Conservation (phyloP, 73 alveolate genomes). For the Symbiodinium pilosum region DNA sequence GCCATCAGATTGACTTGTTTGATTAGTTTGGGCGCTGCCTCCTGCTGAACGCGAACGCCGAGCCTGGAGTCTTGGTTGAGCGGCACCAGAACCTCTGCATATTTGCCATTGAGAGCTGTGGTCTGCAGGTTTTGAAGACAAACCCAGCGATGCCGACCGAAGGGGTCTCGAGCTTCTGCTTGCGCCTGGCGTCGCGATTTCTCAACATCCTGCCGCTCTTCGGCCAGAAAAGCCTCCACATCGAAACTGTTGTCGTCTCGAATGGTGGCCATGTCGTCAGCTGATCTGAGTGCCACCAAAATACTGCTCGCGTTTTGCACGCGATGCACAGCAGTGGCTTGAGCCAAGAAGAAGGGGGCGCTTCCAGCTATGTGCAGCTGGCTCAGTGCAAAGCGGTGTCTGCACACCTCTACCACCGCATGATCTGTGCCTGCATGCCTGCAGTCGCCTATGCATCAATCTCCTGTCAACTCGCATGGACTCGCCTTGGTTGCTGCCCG, state of each 20-base stretch:
- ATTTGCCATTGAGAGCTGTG: conserved; percentile 5
- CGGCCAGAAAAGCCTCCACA: not conserved
- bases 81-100: not conserved
- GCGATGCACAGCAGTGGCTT: not conserved
- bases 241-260: not conserved
- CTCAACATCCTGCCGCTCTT: not conserved
- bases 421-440: no score
- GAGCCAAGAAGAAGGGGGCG: not conserved
- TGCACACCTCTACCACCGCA: no score
- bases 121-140: conserved; percentile 12
- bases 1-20: not conserved
- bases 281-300: not conserved
- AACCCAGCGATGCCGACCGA: conserved; percentile 27
- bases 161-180: conserved; percentile 10
- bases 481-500: no score
- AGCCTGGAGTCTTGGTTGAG: not conserved
- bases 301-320: not conserved
- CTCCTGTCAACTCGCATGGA: no score
- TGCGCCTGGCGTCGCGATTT: not conserved
- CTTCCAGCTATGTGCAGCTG: not conserved
- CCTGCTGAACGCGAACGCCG: conserved; percentile 10
- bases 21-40: not conserved
- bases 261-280: not conserved
- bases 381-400: no score
- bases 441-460: no score